Percentiles rank a stretch among this genome's conserved stretches.
These are phyloP conservation scores for Alloteropsis semialata DNA, from an alignment of 176 grass and related monocot genomes.

Conservation along the genomic window DNA sequence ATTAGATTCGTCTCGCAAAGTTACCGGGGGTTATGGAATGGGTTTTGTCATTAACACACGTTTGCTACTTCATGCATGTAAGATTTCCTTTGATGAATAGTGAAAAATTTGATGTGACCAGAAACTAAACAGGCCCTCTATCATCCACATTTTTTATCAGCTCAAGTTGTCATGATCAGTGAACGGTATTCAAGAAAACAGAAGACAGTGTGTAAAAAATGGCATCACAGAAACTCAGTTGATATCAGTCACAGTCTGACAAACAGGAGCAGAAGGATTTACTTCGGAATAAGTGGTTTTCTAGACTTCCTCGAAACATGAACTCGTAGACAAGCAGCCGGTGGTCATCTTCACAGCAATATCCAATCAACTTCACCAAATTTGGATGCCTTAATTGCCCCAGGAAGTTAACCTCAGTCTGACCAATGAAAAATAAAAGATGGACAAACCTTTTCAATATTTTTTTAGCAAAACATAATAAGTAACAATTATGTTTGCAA, in stretches of 20 bases:
- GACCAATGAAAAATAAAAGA: slow-evolving; percentile 37
- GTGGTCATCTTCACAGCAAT: slow-evolving; percentile 98
- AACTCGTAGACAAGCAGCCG: slow-evolving; percentile 97
- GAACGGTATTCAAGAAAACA: slow-evolving; percentile 4
- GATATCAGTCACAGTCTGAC: not conserved
- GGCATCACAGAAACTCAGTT: not conserved
- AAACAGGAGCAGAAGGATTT: slow-evolving; percentile 37
- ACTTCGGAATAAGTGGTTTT: slow-evolving; percentile 99
- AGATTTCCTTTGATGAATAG: too few species aligned
- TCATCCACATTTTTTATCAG: not conserved
- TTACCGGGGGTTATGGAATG: too few species aligned
- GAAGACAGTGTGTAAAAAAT: slow-evolving; percentile 12
- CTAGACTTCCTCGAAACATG: slow-evolving; percentile 98
- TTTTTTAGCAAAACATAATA: not conserved
- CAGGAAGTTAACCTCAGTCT: slow-evolving; percentile 97
- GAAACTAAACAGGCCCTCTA: too few species aligned
- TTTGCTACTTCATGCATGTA: too few species aligned
- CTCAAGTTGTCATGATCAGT: not conserved
- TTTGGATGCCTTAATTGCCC: slow-evolving; percentile 98
- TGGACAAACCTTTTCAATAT: not conserved
- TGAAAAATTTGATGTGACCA: too few species aligned
- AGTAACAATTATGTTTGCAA: too few species aligned
- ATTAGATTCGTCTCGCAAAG: too few species aligned
- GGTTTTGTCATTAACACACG: too few species aligned
- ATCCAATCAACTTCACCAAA: slow-evolving; percentile 97